These are phyloP conservation scores for Somion occarium DNA, from an alignment of 1,284 basidiomycete genomes.

Conservation along the genomic window DNA sequence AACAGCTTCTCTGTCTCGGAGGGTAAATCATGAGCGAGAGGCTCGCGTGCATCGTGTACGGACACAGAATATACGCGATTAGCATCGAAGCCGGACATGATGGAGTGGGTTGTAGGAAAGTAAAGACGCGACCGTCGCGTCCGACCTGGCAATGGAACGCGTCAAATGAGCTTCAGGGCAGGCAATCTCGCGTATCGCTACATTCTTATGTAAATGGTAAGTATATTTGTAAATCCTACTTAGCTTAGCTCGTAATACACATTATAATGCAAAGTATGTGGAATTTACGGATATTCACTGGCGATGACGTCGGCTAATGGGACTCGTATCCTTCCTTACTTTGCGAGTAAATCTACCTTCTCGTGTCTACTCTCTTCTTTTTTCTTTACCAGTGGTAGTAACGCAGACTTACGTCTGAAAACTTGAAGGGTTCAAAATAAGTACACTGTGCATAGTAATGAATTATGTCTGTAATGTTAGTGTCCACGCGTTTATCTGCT, in stretches of 20 bases:
- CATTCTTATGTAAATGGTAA: neutral
- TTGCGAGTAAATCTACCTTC: too few relatives aligned
- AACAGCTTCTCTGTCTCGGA: conserved; percentile 79
- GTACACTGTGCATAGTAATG: too few relatives aligned
- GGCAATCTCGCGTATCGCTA: conserved; percentile 24
- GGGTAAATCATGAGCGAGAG: conserved; percentile 59
- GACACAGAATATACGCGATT: conserved; percentile 78
- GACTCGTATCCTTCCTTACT: too few relatives aligned
- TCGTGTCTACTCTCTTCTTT: too few relatives aligned
- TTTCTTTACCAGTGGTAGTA: too few relatives aligned
- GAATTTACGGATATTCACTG: too few relatives aligned
- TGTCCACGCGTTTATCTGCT: too few relatives aligned
- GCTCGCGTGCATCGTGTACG: conserved; percentile 55
- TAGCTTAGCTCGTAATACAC: conserved; percentile 57
- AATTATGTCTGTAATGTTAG: too few relatives aligned
- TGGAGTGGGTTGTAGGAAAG: conserved; percentile 5
- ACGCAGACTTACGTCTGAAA: too few relatives aligned
- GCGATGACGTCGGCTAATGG: conserved; percentile 49
- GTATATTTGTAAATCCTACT: conserved; percentile 28
- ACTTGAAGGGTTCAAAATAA: too few relatives aligned
- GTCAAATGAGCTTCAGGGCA: conserved; percentile 24
- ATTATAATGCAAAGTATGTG: too few relatives aligned
- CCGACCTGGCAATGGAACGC: conserved; percentile 8
- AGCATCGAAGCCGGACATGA: conserved; percentile 68
- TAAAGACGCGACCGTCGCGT: conserved; percentile 7